A percentile compares a stretch with the other conserved stretches of the same genome.
These are phyloP conservation scores for Triticum urartu DNA, from an alignment of 176 grass and related monocot species.

Conservation along the genomic window DNA sequence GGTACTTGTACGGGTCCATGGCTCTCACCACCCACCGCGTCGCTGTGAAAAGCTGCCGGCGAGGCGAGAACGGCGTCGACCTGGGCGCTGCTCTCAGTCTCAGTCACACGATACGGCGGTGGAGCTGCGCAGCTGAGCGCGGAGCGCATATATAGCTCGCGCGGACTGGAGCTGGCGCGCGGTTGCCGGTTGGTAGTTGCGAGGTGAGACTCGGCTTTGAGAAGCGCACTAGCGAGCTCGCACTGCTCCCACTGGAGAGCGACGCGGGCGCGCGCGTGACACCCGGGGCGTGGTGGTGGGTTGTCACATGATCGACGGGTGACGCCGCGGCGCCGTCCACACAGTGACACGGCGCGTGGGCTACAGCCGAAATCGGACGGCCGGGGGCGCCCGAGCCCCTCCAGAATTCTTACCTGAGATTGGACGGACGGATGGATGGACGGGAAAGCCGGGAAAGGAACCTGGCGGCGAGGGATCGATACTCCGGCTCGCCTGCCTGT, in stretches of 20 bases:
- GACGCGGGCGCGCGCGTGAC: slow-evolving; percentile 4
- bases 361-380: background rate
- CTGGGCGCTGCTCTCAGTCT: background rate
- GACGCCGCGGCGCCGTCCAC: slow-evolving; percentile 4
- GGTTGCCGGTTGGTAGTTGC: background rate
- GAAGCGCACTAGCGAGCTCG: background rate
- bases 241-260: background rate
- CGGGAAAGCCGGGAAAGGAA: background rate
- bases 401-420: background rate
- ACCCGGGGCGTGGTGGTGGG: background rate
- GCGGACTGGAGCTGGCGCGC: background rate
- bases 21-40: background rate
- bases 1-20: slow-evolving; percentile 87
- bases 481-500: background rate
- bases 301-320: background rate
- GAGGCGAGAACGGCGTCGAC: background rate
- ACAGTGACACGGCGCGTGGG: background rate
- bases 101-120: background rate
- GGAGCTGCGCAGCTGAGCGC: background rate
- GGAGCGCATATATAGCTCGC: slow-evolving; percentile 32
- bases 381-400: no score
- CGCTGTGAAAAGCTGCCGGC: background rate
- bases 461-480: background rate
- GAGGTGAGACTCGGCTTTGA: background rate
- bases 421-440: background rate